Percentiles rank a stretch among this genome's conserved stretches.
Evolutionary conservation across 2,329 filamentous ascomycete species (phyloP).

Genomic region (Xylariaceae sp.): DNA sequence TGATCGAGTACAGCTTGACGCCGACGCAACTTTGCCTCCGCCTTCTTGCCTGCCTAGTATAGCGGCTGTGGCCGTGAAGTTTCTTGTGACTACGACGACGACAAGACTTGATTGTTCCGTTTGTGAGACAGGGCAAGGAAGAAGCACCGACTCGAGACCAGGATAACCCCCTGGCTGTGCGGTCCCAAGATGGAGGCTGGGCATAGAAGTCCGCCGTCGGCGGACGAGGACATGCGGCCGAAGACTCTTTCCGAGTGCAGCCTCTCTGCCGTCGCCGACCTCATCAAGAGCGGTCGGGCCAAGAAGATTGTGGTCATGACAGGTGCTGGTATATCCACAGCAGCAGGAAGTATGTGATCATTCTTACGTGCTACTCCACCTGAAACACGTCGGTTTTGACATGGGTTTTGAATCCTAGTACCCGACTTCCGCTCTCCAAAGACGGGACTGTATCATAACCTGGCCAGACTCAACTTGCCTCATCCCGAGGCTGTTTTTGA

Average conservation of each 20-base stretch:
- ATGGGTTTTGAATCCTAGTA: slow-evolving; percentile 42
- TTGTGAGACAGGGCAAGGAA: no score
- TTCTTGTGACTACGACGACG: no score
- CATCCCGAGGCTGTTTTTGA: slow-evolving; percentile 93
- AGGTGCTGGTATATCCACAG: slow-evolving; percentile 81
- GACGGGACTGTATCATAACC: slow-evolving; percentile 89
- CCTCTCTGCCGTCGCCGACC: slow-evolving; percentile 69
- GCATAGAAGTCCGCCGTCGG: slow-evolving; percentile 67
- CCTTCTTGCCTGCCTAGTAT: no score
- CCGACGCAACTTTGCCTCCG: no score
- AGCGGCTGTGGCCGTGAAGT: no score
- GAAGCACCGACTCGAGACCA: background rate
- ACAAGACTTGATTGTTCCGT: no score
- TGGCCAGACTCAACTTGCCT: slow-evolving; percentile 77
- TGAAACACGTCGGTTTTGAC: background rate
- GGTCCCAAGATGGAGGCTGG: slow-evolving; percentile 71
- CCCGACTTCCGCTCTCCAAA: slow-evolving; percentile 93
- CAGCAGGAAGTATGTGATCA: slow-evolving; percentile 50
- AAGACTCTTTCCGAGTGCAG: slow-evolving; percentile 62
- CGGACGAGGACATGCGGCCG: slow-evolving; percentile 61
- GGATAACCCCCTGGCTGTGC: slow-evolving; percentile 9
- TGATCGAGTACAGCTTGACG: no score
- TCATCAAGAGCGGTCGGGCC: slow-evolving; percentile 65
- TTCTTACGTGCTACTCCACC: background rate
- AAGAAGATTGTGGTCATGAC: slow-evolving; percentile 80